A percentile compares a stretch with the other conserved stretches of the same genome.
Evolutionary conservation across 2,329 filamentous ascomycete genomes (phyloP).

Genomic region (Fusarium sublunatum): DNA sequence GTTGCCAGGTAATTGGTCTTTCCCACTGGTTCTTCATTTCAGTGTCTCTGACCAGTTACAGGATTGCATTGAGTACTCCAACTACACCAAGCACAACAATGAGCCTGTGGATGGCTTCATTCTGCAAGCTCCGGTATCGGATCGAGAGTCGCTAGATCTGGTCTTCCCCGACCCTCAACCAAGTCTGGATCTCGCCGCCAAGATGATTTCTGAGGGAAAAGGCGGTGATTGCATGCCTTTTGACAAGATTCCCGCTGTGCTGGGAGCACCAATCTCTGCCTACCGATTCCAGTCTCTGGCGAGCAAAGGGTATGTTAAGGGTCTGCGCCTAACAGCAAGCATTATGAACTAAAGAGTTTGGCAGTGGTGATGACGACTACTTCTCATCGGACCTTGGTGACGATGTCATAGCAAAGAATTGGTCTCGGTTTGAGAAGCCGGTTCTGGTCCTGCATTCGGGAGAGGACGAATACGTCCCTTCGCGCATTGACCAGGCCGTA

Average conservation of each 20-base stretch:
- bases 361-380: slow-evolving; percentile 82
- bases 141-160: slow-evolving; percentile 72
- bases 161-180: slow-evolving; percentile 60
- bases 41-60: slow-evolving; percentile 42
- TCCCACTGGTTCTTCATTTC: background rate
- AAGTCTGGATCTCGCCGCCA: slow-evolving; percentile 61
- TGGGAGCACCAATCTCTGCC: slow-evolving; percentile 62
- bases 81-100: slow-evolving; percentile 55
- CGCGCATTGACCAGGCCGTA: slow-evolving; percentile 65
- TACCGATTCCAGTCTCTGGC: slow-evolving; percentile 64
- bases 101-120: slow-evolving; percentile 78
- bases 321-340: background rate
- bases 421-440: slow-evolving; percentile 70
- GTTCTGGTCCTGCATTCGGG: slow-evolving; percentile 74
- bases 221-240: slow-evolving; percentile 65
- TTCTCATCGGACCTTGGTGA: slow-evolving; percentile 82
- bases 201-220: slow-evolving; percentile 66
- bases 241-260: slow-evolving; percentile 55
- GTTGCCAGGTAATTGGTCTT: slow-evolving; percentile 60
- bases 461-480: slow-evolving; percentile 73
- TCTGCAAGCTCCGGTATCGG: slow-evolving; percentile 82
- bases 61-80: slow-evolving; percentile 68
- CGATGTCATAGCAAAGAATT: slow-evolving; percentile 69
- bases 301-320: slow-evolving; percentile 59
- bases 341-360: slow-evolving; percentile 5